These are phyloP conservation scores for Calocybe cyanea DNA, from an alignment of 768 basidiomycete species.

Conservation along the genomic window DNA sequence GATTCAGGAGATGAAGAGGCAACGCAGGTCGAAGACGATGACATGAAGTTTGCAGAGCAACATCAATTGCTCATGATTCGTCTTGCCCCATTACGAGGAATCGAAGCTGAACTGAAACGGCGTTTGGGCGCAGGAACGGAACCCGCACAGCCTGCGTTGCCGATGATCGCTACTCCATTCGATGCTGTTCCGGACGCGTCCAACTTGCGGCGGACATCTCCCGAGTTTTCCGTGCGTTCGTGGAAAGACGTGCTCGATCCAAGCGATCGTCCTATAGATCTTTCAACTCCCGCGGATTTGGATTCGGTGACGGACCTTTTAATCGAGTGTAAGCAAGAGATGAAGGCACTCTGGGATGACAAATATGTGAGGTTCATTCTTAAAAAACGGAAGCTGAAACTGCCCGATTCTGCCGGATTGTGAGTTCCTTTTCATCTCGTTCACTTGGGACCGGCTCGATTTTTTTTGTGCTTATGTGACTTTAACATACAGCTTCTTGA, in stretches of 20 bases:
- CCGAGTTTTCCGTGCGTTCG: slow-evolving; percentile 53
- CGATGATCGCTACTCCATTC: slow-evolving; percentile 47
- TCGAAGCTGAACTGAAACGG: slow-evolving; percentile 62
- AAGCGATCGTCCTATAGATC: slow-evolving; percentile 9
- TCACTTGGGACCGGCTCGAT: not conserved
- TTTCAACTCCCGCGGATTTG: slow-evolving; percentile 18
- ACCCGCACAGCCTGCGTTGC: slow-evolving; percentile 25
- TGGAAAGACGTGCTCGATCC: slow-evolving; percentile 44
- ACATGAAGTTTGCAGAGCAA: slow-evolving; percentile 43
- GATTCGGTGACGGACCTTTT: slow-evolving; percentile 50
- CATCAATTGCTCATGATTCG: slow-evolving; percentile 55
- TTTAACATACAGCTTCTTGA: slow-evolving; percentile 59
- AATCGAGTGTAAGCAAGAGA: slow-evolving; percentile 58
- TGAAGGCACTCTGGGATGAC: slow-evolving; percentile 61
- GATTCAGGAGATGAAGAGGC: slow-evolving; percentile 33
- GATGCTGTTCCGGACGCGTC: slow-evolving; percentile 27
- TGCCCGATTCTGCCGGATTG: slow-evolving; percentile 70
- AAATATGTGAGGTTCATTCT: slow-evolving; percentile 46
- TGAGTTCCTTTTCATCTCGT: slow-evolving; percentile 36
- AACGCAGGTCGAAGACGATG: slow-evolving; percentile 15
- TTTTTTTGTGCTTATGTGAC: not conserved
- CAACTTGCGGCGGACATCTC: slow-evolving; percentile 22
- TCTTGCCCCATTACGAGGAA: slow-evolving; percentile 55
- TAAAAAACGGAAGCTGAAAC: slow-evolving; percentile 39
- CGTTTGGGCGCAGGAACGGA: slow-evolving; percentile 50